Conservation (phyloP, 768 basidiomycete species). For the Naganishia vishniacii region DNA sequence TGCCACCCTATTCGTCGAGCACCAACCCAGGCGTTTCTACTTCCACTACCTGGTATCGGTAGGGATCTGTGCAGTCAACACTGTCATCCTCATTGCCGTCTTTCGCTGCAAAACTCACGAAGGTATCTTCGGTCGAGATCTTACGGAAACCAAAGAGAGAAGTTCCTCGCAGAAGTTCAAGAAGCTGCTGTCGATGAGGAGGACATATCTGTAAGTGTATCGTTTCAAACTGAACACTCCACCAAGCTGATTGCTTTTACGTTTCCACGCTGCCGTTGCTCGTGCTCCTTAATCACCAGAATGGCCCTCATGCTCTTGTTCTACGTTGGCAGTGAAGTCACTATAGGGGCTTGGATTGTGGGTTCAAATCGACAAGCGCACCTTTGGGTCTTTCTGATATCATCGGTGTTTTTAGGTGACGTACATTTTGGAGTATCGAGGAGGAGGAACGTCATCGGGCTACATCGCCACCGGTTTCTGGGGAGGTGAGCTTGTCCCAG, state of each 20-base stretch:
- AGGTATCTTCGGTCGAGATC: slow-evolving; percentile 51
- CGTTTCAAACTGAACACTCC: no score
- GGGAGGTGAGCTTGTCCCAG: slow-evolving; percentile 33
- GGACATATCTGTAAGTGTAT: slow-evolving; percentile 46
- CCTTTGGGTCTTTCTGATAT: not conserved
- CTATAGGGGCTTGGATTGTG: slow-evolving; percentile 25
- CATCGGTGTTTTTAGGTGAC: slow-evolving; percentile 1
- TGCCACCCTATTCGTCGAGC: slow-evolving; percentile 65
- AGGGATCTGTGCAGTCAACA: slow-evolving; percentile 60
- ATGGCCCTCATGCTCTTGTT: slow-evolving; percentile 44
- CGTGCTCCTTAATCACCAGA: no score
- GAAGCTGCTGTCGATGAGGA: slow-evolving; percentile 33
- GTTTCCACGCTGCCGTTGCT: no score
- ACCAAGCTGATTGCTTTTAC: no score
- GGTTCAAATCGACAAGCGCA: not conserved
- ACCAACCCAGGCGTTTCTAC: slow-evolving; percentile 8
- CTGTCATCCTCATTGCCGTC: slow-evolving; percentile 54
- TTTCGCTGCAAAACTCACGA: slow-evolving; percentile 68
- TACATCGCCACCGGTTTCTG: slow-evolving; percentile 48
- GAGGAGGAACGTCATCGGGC: slow-evolving; percentile 33
- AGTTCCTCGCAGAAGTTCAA: slow-evolving; percentile 10
- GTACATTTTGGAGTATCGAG: slow-evolving; percentile 6
- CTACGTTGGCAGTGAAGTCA: slow-evolving; percentile 50
- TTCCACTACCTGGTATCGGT: slow-evolving; percentile 71
- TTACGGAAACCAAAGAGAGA: slow-evolving; percentile 33